phyloP scores from a whole-genome alignment of 1,139 yeast species.

The Lodderomyces elongisporus region DNA sequence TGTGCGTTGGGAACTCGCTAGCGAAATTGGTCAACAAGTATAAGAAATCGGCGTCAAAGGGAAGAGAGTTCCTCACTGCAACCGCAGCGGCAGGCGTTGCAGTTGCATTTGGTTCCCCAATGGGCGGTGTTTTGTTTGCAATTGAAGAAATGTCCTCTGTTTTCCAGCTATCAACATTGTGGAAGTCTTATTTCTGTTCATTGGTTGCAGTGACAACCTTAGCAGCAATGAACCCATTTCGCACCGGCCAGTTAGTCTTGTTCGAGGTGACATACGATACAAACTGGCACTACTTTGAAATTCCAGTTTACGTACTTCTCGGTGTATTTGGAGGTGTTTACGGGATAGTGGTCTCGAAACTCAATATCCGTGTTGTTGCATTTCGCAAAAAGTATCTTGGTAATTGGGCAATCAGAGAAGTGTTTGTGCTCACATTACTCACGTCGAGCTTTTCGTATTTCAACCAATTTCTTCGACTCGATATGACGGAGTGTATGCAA shows the following conservation, averaged over 20 bases:
- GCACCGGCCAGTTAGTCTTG: slow-evolving; percentile 90
- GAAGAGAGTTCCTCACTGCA: slow-evolving; percentile 54
- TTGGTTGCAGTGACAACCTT: slow-evolving; percentile 80
- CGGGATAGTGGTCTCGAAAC: slow-evolving; percentile 76
- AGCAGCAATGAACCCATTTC: slow-evolving; percentile 76
- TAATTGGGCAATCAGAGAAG: slow-evolving; percentile 64
- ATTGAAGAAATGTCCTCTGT: slow-evolving; percentile 72
- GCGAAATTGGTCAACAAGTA: slow-evolving; percentile 49
- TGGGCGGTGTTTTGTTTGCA: slow-evolving; percentile 67
- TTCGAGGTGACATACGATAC: slow-evolving; percentile 84
- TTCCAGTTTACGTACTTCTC: slow-evolving; percentile 69
- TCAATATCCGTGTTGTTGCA: slow-evolving; percentile 72
- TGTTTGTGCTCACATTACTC: slow-evolving; percentile 55
- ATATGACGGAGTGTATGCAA: slow-evolving; percentile 97
- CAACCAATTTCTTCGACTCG: slow-evolving; percentile 73
- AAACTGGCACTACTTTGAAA: slow-evolving; percentile 83
- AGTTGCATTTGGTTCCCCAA: slow-evolving; percentile 69
- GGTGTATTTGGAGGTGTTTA: slow-evolving; percentile 92
- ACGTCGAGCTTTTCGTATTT: slow-evolving; percentile 80
- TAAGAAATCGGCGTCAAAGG: slow-evolving; percentile 44
- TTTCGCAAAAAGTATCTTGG: slow-evolving; percentile 69
- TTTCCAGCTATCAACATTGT: slow-evolving; percentile 73
- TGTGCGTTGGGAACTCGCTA: slow-evolving; percentile 68
- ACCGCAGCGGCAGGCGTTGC: slow-evolving; percentile 70
- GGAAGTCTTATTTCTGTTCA: slow-evolving; percentile 91